These are phyloP conservation scores for Dendrocalamus sinicus DNA, from an alignment of 176 grass and related monocot genomes.

Conservation along the genomic window DNA sequence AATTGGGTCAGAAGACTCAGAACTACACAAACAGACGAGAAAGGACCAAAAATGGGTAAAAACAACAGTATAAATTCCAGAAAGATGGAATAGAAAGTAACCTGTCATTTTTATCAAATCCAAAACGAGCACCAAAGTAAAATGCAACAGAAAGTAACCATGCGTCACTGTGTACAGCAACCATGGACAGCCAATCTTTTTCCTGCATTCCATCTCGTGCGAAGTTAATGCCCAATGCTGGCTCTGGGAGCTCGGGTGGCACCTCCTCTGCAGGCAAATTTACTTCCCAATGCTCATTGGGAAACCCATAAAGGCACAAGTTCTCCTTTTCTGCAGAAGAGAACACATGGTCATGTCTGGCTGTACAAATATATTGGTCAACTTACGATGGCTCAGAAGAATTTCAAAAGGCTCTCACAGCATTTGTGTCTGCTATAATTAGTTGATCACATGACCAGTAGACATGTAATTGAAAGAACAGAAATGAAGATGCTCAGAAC, in stretches of 20 bases:
- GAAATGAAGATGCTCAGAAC: slow-evolving; percentile 31
- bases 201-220: slow-evolving; percentile 98
- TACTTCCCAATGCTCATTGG: slow-evolving; percentile 95
- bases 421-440: neutral
- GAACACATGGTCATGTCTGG: slow-evolving; percentile 20
- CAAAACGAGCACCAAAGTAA: slow-evolving; percentile 95
- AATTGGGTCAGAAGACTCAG: slow-evolving; percentile 3
- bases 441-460: slow-evolving; percentile 14
- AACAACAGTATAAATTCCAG: slow-evolving; percentile 1
- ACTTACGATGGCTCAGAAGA: neutral
- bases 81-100: slow-evolving; percentile 45
- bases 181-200: slow-evolving; percentile 95
- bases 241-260: slow-evolving; percentile 93
- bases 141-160: slow-evolving; percentile 96
- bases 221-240: slow-evolving; percentile 94
- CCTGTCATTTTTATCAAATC: slow-evolving; percentile 91
- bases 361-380: slow-evolving; percentile 20
- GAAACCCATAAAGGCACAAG: slow-evolving; percentile 94
- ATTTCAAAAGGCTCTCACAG: neutral
- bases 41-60: neutral
- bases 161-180: slow-evolving; percentile 89
- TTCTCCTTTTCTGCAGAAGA: slow-evolving; percentile 88
- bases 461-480: neutral
- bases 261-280: slow-evolving; percentile 98
- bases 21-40: slow-evolving; percentile 20